A percentile compares a stretch with the other conserved stretches of the same genome.
phyloP scores from a whole-genome alignment of 1,284 basidiomycete genomes.

The Moniliophthora roreri region DNA sequence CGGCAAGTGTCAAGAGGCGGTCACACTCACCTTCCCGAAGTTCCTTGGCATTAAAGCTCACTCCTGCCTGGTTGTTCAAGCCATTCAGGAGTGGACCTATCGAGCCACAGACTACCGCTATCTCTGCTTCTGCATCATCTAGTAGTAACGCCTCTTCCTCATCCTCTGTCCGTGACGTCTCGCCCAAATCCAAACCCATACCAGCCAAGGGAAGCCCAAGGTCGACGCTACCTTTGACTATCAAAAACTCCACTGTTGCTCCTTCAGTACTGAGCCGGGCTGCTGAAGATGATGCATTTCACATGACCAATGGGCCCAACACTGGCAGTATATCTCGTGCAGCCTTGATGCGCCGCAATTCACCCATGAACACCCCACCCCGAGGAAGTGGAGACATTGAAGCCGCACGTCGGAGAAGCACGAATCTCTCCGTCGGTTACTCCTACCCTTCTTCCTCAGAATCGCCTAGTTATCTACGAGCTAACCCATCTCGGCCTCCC shows the following conservation, averaged over 20 bases:
- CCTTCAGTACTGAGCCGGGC: slow-evolving; percentile 46
- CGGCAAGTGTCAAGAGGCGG: slow-evolving; percentile 21
- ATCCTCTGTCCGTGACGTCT: slow-evolving; percentile 19
- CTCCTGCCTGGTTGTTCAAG: slow-evolving; percentile 75
- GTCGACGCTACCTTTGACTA: slow-evolving; percentile 54
- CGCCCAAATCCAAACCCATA: slow-evolving; percentile 29
- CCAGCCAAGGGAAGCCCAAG: slow-evolving; percentile 26
- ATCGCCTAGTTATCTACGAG: slow-evolving; percentile 49
- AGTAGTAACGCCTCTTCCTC: slow-evolving; percentile 28
- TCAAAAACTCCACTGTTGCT: slow-evolving; percentile 40
- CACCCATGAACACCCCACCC: slow-evolving; percentile 66
- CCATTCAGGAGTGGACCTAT: slow-evolving; percentile 63
- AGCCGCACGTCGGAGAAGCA: slow-evolving; percentile 52
- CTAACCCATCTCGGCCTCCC: slow-evolving; percentile 68
- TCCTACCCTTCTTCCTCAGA: slow-evolving; percentile 42
- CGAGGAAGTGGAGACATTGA: slow-evolving; percentile 59
- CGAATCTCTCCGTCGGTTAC: slow-evolving; percentile 29
- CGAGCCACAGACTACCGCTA: slow-evolving; percentile 58
- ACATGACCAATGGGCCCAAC: slow-evolving; percentile 28
- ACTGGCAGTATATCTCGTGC: slow-evolving; percentile 19
- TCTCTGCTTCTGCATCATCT: slow-evolving; percentile 44
- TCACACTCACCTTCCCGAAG: slow-evolving; percentile 28
- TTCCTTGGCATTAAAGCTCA: slow-evolving; percentile 56
- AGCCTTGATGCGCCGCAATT: slow-evolving; percentile 46
- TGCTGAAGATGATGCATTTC: slow-evolving; percentile 53